These are phyloP conservation scores for Fusarium redolens DNA, from an alignment of 2,329 filamentous ascomycete species.

Conservation along the genomic window DNA sequence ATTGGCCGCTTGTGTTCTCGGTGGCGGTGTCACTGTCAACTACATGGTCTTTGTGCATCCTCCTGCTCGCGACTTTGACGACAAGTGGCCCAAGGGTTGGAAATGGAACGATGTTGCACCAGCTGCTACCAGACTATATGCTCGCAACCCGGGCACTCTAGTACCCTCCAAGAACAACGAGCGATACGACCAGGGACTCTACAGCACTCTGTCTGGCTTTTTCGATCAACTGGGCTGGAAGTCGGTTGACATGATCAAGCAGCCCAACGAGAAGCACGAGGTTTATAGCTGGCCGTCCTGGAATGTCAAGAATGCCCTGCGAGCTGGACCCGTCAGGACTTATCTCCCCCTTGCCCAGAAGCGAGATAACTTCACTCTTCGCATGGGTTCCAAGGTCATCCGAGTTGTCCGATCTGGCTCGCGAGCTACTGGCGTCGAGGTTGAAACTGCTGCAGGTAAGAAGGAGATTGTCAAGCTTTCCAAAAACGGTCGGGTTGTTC, in stretches of 20 bases:
- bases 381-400: constrained; percentile 71
- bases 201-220: constrained; percentile 68
- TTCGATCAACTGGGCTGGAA: constrained; percentile 72
- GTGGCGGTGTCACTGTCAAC: constrained; percentile 74
- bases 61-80: constrained; percentile 69
- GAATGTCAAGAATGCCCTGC: constrained; percentile 73
- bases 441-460: constrained; percentile 61
- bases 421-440: constrained; percentile 72
- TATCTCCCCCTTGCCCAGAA: constrained; percentile 72
- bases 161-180: constrained; percentile 73
- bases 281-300: constrained; percentile 73
- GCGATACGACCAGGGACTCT: constrained; percentile 74
- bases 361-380: constrained; percentile 73
- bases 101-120: constrained; percentile 65
- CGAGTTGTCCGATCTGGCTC: constrained; percentile 71
- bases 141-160: constrained; percentile 62
- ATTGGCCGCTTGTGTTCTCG: constrained; percentile 71
- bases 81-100: constrained; percentile 78
- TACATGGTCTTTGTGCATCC: constrained; percentile 76
- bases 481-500: constrained; percentile 69
- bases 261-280: constrained; percentile 71
- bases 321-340: constrained; percentile 76
- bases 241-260: constrained; percentile 68
- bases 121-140: constrained; percentile 71
- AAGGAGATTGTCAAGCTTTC: constrained; percentile 70